These are phyloP conservation scores for Fraxinus platypoda DNA, from an alignment of 305 asterid species.

Conservation along the genomic window DNA sequence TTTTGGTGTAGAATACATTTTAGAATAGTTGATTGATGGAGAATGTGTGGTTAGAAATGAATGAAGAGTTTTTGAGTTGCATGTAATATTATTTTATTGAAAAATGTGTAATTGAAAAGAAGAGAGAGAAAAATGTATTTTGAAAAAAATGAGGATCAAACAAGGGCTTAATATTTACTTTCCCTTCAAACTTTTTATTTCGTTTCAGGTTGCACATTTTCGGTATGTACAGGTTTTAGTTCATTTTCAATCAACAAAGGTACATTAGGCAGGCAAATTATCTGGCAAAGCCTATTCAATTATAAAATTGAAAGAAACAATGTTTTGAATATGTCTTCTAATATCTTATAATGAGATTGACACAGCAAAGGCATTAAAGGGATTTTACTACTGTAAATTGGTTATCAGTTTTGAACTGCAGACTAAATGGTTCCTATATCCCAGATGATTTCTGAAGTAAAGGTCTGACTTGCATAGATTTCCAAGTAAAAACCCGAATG, in stretches of 20 bases:
- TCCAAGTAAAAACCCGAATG: neutral
- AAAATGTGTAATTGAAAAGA: too few relatives aligned
- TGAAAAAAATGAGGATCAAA: too few relatives aligned
- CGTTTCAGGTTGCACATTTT: neutral
- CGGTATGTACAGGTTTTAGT: neutral
- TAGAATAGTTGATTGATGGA: too few relatives aligned
- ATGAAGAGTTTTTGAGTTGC: too few relatives aligned
- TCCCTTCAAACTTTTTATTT: neutral
- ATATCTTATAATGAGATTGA: neutral
- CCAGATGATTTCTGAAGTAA: neutral
- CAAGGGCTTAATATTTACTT: too few relatives aligned
- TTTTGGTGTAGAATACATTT: too few relatives aligned
- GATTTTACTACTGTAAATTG: neutral
- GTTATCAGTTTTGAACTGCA: neutral
- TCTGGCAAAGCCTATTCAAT: neutral
- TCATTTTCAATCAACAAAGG: neutral
- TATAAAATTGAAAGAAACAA: neutral
- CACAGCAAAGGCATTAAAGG: neutral
- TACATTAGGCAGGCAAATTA: neutral
- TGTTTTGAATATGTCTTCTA: neutral
- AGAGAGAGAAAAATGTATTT: too few relatives aligned
- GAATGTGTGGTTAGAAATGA: too few relatives aligned
- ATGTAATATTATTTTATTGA: too few relatives aligned
- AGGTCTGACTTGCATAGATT: neutral
- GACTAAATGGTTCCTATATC: neutral